Conservation (phyloP, 441 rosid species). For the Gossypium davidsonii region DNA sequence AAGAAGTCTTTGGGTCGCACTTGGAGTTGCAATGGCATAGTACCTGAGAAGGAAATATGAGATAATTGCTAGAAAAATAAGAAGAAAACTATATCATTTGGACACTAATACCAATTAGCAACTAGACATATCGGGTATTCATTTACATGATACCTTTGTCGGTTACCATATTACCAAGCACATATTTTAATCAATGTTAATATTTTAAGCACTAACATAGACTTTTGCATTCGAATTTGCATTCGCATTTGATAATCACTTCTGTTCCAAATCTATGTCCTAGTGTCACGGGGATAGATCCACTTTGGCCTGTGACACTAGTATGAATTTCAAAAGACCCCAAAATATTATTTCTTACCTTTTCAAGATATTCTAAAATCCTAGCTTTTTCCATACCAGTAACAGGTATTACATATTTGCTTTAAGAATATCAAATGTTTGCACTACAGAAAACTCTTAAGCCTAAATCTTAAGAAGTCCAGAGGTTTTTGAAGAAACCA, state of each 20-base stretch:
- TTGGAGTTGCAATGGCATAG: slow-evolving; percentile 96
- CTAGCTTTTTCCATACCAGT: not conserved
- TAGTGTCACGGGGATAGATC: too few relatives aligned
- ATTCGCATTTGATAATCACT: not conserved
- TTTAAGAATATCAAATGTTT: not conserved
- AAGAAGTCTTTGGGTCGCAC: slow-evolving; percentile 97
- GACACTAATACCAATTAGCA: slow-evolving; percentile 10
- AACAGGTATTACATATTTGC: not conserved
- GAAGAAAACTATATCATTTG: not conserved
- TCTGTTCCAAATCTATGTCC: not conserved
- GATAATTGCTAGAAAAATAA: not conserved
- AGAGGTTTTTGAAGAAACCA: not conserved
- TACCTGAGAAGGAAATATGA: slow-evolving; percentile 42
- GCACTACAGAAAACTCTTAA: not conserved
- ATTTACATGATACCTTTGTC: not conserved
- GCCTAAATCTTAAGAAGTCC: not conserved
- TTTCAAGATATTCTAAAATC: not conserved
- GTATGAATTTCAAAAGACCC: not conserved
- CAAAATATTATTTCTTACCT: not conserved
- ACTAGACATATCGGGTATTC: slow-evolving; percentile 1
- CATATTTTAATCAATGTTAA: not conserved
- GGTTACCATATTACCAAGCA: not conserved
- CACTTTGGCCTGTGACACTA: too few relatives aligned
- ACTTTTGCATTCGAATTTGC: not conserved
- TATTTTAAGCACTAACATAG: not conserved